Base-by-base conservation (phyloP, 1,139 yeast genomes). In the Debaryomycetaceae sp. region DNA sequence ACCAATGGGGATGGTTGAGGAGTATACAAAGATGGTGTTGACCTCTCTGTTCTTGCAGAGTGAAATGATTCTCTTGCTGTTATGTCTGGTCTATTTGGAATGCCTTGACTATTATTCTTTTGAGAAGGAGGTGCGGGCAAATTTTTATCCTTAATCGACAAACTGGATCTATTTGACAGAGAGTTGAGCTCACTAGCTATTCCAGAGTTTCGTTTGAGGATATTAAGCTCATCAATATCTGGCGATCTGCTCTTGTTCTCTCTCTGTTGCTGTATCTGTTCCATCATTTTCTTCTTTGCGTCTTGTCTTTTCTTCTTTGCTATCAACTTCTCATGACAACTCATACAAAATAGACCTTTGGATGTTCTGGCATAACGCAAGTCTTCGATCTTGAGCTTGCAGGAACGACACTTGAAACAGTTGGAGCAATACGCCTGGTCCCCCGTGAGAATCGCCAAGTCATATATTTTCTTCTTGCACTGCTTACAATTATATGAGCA, bases 361-460 rank as follows among this genome's bases (percentile, higher is more conserved):
- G 94, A 83, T 0, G 98, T 92, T 56, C 96, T 75, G 17, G 98
- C 98, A 56, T 92, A 94, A 47, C 91, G 73, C 51, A 91, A 69
- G 61, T 92, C 97, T 55, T 87, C 95, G 46, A 92, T 92, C 49
- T 85, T 84, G 49, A 79, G 80, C 56, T 86, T 86, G 67, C 98
- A 92, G 49, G 88, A 83, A 40, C 95, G 81, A 61, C 98, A 92
- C 51, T 83, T 81, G 66, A 92, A 92, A 64, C 98, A 92, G 38
- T 77, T 75, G 5, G 96, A 81, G 61, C 98, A 94, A 58, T 88
- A 92, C 4, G 98, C 97, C 57, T 87, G 95, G 52, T 85, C 95
- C 17, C 97, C 96, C 1, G 98, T 89, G 36, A 91, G 74, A 31
- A 92, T 91, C n/a, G 98, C 98, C 67, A 91, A 72, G 59, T 92